These are phyloP conservation scores for Quercus lobata DNA, from an alignment of 331 rosid species.

Conservation along the genomic window DNA sequence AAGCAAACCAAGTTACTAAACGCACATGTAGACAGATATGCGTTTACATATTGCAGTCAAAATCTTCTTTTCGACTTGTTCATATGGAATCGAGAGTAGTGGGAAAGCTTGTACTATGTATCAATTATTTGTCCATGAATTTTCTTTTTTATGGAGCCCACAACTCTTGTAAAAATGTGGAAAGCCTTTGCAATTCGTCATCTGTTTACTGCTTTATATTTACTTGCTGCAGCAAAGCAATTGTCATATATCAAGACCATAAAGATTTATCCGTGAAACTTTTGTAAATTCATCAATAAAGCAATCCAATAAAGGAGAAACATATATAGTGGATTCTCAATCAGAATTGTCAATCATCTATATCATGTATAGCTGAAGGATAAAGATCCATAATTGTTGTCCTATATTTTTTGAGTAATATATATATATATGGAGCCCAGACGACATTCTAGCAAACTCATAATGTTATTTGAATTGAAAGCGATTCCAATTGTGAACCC, in stretches of 20 bases:
- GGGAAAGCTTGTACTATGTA: background rate
- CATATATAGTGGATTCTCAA: background rate
- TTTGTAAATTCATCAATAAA: background rate
- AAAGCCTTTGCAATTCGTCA: background rate
- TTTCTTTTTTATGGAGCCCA: no score
- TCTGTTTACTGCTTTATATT: background rate
- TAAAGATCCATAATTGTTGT: no score
- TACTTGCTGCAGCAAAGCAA: background rate
- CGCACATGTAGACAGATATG: background rate
- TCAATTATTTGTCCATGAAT: background rate
- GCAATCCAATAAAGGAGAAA: background rate
- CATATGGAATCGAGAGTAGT: background rate
- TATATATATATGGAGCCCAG: background rate
- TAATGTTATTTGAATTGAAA: background rate
- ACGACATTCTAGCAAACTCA: background rate
- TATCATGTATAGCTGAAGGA: background rate
- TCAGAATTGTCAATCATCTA: background rate
- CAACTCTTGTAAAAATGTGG: slow-evolving; percentile 6
- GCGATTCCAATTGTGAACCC: no score
- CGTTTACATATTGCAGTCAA: slow-evolving; percentile 16
- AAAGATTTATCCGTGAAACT: background rate
- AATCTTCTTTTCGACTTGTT: background rate
- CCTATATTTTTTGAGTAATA: no score
- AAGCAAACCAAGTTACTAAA: no score
- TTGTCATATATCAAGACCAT: background rate